Percentiles rank a stretch among this genome's conserved stretches.
Conservation (phyloP, 2,329 filamentous ascomycete species). For the Amphichorda felina region DNA sequence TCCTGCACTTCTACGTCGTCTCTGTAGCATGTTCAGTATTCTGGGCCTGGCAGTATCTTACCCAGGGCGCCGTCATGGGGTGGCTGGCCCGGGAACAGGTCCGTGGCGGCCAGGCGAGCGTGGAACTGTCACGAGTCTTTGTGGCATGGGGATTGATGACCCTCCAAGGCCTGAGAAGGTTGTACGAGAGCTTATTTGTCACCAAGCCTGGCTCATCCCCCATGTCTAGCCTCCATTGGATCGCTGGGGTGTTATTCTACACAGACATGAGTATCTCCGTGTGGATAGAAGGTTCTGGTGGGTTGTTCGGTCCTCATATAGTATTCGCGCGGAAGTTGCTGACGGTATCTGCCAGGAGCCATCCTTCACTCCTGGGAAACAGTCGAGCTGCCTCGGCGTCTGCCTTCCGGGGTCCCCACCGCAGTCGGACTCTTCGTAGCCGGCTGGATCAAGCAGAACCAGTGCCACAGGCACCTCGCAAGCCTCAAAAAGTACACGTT, state of each 20-base stretch:
- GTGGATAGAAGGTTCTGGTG: constrained; percentile 76
- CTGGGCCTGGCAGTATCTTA: constrained; percentile 57
- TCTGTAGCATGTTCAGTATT: constrained; percentile 60
- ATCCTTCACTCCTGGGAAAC: constrained; percentile 20
- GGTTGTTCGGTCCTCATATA: constrained; percentile 12
- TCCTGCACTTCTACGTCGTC: constrained; percentile 73
- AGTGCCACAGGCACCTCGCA: constrained; percentile 59
- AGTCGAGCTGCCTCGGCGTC: neutral
- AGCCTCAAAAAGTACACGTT: constrained; percentile 72
- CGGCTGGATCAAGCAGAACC: constrained; percentile 63
- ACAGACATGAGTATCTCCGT: constrained; percentile 58
- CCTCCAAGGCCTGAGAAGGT: constrained; percentile 60
- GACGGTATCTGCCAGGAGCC: constrained; percentile 11
- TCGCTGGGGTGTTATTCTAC: constrained; percentile 71
- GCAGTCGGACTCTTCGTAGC: constrained; percentile 53
- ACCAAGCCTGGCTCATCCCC: constrained; percentile 50
- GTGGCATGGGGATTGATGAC: constrained; percentile 63
- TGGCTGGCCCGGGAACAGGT: constrained; percentile 23
- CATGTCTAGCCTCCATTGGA: constrained; percentile 83
- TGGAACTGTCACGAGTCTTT: constrained; percentile 49
- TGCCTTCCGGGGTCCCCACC: constrained; percentile 13
- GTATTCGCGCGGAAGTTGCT: too few species aligned
- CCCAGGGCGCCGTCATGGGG: constrained; percentile 39
- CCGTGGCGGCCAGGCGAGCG: constrained; percentile 15
- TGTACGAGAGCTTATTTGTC: constrained; percentile 62